phyloP scores from a whole-genome alignment of 768 basidiomycete genomes.

The Tricholoma flavovirens region DNA sequence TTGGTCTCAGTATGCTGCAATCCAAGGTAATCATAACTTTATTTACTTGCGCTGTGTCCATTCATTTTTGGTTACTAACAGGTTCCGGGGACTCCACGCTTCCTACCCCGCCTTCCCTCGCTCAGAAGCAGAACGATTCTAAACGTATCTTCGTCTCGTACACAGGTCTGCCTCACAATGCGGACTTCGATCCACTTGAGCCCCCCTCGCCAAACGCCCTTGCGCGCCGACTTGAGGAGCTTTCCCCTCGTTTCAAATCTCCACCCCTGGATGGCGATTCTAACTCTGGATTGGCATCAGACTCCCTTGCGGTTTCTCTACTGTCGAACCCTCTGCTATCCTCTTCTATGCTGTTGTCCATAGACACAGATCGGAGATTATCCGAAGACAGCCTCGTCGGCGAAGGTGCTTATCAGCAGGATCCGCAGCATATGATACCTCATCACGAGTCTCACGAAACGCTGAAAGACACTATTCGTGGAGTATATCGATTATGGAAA shows the following conservation, averaged over 20 bases:
- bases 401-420: conserved; percentile 4
- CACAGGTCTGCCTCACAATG: conserved; percentile 19
- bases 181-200: conserved; percentile 34
- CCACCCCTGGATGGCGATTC: conserved; percentile 21
- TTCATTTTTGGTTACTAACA: conserved; percentile 23
- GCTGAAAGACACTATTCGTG: conserved; percentile 46
- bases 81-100: conserved; percentile 70
- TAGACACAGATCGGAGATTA: too few relatives aligned
- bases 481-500: conserved; percentile 58
- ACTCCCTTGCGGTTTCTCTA: not conserved
- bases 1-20: conserved; percentile 67
- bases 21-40: conserved; percentile 50
- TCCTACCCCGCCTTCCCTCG: conserved; percentile 41
- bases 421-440: conserved; percentile 1
- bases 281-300: conserved; percentile 18
- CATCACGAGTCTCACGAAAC: conserved; percentile 26
- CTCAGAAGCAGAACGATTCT: conserved; percentile 20
- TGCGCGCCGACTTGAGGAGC: conserved; percentile 34
- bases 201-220: conserved; percentile 37
- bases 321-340: conserved; percentile 5
- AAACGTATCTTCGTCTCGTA: conserved; percentile 31
- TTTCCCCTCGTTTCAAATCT: conserved; percentile 22
- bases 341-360: too few relatives aligned
- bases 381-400: not conserved
- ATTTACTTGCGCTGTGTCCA: not conserved